Evolutionary conservation across 2,329 filamentous ascomycete genomes (phyloP).

Genomic region (Colletotrichum sp.): DNA sequence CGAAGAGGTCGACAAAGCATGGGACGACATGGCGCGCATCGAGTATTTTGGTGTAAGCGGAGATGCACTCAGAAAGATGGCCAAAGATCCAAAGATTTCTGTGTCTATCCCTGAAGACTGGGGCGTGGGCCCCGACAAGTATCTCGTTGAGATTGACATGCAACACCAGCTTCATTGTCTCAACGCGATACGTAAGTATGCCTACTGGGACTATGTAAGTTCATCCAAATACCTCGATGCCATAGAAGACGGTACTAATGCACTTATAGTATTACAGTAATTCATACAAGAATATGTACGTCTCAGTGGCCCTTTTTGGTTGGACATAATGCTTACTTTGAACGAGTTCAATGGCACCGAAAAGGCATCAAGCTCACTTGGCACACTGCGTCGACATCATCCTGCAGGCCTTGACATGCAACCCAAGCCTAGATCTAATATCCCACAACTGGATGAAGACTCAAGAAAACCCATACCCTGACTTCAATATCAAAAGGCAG

Average conservation of each 20-base stretch:
- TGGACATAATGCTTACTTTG: neutral
- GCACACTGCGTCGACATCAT: slow-evolving; percentile 7
- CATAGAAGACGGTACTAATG: neutral
- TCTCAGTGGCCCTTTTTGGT: neutral
- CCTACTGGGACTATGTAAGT: neutral
- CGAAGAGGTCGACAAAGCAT: slow-evolving; percentile 26
- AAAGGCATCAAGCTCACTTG: slow-evolving; percentile 8
- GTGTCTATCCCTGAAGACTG: slow-evolving; percentile 15
- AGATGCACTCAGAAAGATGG: slow-evolving; percentile 13
- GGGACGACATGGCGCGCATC: slow-evolving; percentile 20
- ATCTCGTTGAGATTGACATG: slow-evolving; percentile 14
- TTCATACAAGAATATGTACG: slow-evolving; percentile 2
- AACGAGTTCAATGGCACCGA: neutral
- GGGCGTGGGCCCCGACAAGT: slow-evolving; percentile 11
- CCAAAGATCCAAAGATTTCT: slow-evolving; percentile 8
- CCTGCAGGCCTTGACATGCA: slow-evolving; percentile 7
- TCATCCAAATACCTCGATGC: neutral
- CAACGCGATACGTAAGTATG: slow-evolving; percentile 9
- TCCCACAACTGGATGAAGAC: slow-evolving; percentile 18
- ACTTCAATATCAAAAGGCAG: slow-evolving; percentile 19
- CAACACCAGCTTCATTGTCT: slow-evolving; percentile 17
- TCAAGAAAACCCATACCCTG: slow-evolving; percentile 10
- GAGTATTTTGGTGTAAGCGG: slow-evolving; percentile 16
- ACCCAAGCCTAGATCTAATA: slow-evolving; percentile 6
- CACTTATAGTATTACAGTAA: neutral